These are phyloP conservation scores for Pharus latifolius DNA, from an alignment of 176 grass and related monocot genomes.

Conservation along the genomic window DNA sequence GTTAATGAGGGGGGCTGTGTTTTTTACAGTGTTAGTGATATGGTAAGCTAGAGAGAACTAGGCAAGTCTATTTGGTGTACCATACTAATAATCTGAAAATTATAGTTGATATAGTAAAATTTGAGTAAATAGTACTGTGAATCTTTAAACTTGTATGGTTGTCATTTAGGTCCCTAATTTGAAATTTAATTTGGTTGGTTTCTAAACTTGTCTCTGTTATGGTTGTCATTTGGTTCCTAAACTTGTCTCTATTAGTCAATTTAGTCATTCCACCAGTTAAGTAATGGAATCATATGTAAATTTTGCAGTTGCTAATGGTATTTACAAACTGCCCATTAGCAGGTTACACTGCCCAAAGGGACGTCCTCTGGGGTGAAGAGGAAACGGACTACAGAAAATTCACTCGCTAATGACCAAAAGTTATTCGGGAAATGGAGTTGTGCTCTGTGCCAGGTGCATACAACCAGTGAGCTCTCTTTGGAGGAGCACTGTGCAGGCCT, in stretches of 20 bases:
- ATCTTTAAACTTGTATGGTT: too few relatives aligned
- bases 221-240: too few relatives aligned
- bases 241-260: too few relatives aligned
- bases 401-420: neutral
- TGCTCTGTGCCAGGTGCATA: neutral
- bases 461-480: neutral
- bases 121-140: too few relatives aligned
- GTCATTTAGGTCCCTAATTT: too few relatives aligned
- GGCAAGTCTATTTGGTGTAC: neutral
- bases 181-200: too few relatives aligned
- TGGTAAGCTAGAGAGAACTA: neutral
- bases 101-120: too few relatives aligned
- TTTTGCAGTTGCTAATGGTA: too few relatives aligned
- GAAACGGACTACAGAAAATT: constrained; percentile 10
- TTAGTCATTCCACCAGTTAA: too few relatives aligned
- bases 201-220: too few relatives aligned
- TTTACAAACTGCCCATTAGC: neutral
- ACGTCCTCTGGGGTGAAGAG: constrained; percentile 22
- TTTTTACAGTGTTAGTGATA: neutral
- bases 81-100: neutral
- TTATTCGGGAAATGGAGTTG: neutral
- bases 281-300: too few relatives aligned
- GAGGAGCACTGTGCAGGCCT: neutral
- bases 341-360: neutral
- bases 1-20: too few relatives aligned